phyloP scores from a whole-genome alignment of 2,329 filamentous ascomycete genomes.

The Celoporthe dispersa region DNA sequence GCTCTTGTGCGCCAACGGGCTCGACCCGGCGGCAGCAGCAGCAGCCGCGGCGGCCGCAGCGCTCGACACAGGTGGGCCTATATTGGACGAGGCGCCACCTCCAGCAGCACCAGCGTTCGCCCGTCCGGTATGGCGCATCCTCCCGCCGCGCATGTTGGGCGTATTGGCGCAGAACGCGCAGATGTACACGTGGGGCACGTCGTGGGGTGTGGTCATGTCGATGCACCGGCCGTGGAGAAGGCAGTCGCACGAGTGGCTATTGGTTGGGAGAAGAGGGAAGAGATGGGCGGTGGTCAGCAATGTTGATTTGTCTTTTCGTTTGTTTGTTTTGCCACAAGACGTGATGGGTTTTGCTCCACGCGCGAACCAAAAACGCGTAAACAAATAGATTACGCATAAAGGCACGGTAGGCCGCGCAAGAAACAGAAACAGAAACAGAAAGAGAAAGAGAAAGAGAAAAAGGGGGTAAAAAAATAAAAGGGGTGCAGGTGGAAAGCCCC shows the following conservation, averaged over 20 bases:
- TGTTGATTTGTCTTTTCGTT: slow-evolving; percentile 20
- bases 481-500: not conserved
- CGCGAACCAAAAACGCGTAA: not conserved
- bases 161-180: slow-evolving; percentile 67
- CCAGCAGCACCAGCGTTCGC: slow-evolving; percentile 17
- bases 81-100: slow-evolving; percentile 12
- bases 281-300: slow-evolving; percentile 17
- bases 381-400: not conserved
- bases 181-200: slow-evolving; percentile 63
- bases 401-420: not conserved
- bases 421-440: not conserved
- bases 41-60: slow-evolving; percentile 8
- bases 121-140: slow-evolving; percentile 50
- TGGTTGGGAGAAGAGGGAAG: not conserved
- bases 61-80: slow-evolving; percentile 36
- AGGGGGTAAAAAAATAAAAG: no score
- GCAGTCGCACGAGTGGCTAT: slow-evolving; percentile 67
- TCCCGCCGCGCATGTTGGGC: slow-evolving; percentile 55
- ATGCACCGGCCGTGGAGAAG: slow-evolving; percentile 68
- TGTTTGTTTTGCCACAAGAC: slow-evolving; percentile 15
- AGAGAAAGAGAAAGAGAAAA: slow-evolving; percentile 18
- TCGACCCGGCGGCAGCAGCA: slow-evolving; percentile 37
- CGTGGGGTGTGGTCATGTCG: slow-evolving; percentile 56
- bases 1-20: slow-evolving; percentile 51
- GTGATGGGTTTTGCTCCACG: not conserved